These are phyloP conservation scores for Funneliformis geosporum DNA, from an alignment of 192 early-diverging fungal genomes.

Conservation along the genomic window DNA sequence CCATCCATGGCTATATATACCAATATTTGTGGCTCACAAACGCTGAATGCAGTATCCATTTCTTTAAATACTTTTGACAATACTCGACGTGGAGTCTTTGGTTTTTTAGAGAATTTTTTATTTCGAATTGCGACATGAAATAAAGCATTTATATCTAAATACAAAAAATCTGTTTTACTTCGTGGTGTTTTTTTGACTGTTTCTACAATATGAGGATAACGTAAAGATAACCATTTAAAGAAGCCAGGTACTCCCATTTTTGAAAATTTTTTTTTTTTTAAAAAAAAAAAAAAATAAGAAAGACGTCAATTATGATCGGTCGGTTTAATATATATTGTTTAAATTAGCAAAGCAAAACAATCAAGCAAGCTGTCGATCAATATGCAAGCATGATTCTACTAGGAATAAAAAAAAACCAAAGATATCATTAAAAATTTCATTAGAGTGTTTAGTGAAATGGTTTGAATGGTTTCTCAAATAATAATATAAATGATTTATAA, in stretches of 20 bases:
- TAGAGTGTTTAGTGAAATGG: no score
- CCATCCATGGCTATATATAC: constrained; percentile 35
- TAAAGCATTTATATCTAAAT: constrained; percentile 31
- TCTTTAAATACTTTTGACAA: constrained; percentile 28
- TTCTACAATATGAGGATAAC: constrained; percentile 26
- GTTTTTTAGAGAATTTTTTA: background rate
- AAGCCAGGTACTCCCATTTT: constrained; percentile 32
- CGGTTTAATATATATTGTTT: no score
- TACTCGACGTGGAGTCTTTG: background rate
- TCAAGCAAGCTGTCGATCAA: no score
- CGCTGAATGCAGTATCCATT: constrained; percentile 21
- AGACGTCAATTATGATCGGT: no score
- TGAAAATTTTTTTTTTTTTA: no score
- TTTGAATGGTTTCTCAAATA: no score
- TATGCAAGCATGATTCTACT: no score
- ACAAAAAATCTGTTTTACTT: constrained; percentile 25
- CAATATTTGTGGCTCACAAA: constrained; percentile 2
- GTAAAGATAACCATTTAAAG: constrained; percentile 24
- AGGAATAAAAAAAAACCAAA: no score
- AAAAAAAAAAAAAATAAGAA: no score
- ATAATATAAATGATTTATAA: no score
- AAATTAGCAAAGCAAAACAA: no score
- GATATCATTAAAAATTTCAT: no score
- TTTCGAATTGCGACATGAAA: constrained; percentile 11
- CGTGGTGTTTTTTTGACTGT: background rate